Base-by-base conservation (phyloP, 345 rosid species). In the Eutrema japonicum region DNA sequence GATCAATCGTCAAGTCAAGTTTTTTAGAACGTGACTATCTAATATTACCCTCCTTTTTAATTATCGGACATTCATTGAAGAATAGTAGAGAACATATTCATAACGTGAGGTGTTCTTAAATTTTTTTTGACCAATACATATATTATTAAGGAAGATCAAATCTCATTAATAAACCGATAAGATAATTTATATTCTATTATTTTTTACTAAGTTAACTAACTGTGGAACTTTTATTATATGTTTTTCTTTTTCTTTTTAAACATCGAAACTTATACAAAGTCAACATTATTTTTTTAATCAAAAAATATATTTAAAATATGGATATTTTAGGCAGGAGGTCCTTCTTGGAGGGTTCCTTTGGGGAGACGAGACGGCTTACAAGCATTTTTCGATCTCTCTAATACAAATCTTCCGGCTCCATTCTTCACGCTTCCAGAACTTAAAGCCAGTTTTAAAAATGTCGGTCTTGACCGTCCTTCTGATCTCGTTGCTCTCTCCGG, bases 401-500 rank as follows among this genome's bases (percentile, higher is more conserved):
- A 46, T 46, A 46, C n/a, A 3, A 46, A 46, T 46, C 50, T 46
- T 46, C 50, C 50, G 0, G 18, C 26, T 46, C 50, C 50, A 46
- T 4, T 4, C 13, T n/a, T 14, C 13, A 46, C 50, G 16, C 50
- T 46, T n/a, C 14, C 14, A 46, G 22, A 46, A 46, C 50, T 46
- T 13, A 46, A 46, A 13, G 50, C 14, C 13, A 46, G 50, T 1
- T 46, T 46, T 3, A 46, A 6, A n/a, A 46, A 46, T 46, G 50
- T n/a, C 16, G 50, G 50, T 3, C 50, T 46, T 46, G 22, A 46
- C 22, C 50, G 50, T 6, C 50, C 50, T 46, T 46, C 50, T 7
- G 50, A 46, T 46, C 50, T 46, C 13, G 50, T 46, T 46, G 50
- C 50, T n/a, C 50, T 46, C 7, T 46, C 50, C 2, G 50, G 50